Evolutionary conservation across 305 asterid species (phyloP).

Genomic region (Nicotiana rustica): DNA sequence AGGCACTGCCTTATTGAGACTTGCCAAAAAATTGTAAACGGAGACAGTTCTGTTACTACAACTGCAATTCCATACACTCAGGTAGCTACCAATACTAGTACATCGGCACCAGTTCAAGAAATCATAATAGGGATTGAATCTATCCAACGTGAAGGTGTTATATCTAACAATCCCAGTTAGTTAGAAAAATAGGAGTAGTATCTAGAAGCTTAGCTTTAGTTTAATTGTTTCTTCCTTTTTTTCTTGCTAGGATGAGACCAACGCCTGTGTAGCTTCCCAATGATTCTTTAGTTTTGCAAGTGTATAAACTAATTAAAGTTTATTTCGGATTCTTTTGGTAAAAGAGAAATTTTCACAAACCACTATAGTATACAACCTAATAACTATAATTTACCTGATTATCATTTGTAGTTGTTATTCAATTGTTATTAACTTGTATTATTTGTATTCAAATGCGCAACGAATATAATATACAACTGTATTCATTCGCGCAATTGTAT

Average conservation of each 20-base stretch:
- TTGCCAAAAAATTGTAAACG: neutral
- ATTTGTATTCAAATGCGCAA: no score
- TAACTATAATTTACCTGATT: no score
- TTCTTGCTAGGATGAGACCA: neutral
- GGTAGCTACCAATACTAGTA: neutral
- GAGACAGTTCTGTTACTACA: neutral
- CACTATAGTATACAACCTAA: no score
- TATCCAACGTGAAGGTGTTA: neutral
- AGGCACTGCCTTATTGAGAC: slow-evolving; percentile 23
- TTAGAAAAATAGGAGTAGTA: neutral
- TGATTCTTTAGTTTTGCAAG: slow-evolving; percentile 12
- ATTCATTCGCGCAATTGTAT: no score
- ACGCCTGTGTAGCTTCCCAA: neutral
- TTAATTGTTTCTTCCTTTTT: no score
- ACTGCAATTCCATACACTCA: neutral
- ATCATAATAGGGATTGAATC: slow-evolving; percentile 9
- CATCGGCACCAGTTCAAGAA: neutral
- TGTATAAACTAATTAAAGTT: neutral
- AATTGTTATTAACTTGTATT: no score
- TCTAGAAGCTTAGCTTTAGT: no score
- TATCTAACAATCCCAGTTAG: neutral
- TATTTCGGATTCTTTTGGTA: neutral
- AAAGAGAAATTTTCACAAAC: no score
- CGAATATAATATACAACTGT: no score
- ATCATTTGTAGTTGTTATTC: no score